Evolutionary conservation across 2,329 filamentous ascomycete species (phyloP), one percentile per base, ranked within the genome.

Genomic region (Diaporthe aspalathi): DNA sequence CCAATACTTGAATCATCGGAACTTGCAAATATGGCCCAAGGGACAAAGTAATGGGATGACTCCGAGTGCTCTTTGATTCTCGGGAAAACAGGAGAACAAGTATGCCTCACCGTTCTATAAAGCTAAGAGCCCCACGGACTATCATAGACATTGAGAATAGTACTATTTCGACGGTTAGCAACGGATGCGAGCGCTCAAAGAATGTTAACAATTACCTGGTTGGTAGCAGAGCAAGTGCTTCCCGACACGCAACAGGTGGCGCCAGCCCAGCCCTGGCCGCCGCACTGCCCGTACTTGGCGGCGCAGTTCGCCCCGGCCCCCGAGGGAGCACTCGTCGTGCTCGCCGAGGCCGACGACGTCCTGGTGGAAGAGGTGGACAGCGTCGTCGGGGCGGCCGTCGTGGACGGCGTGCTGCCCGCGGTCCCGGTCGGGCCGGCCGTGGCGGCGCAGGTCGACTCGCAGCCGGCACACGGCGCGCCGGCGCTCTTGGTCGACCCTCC

Each of bases 401-500:
- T 27, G 38, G 60, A 38, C 20, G 60, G 60, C 20, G n/a, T 4
- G 9, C n/a, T n/a, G 20, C 20, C 60, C 8, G 60, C 60, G n/a
- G 60, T 65, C 5, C 60, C 60, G 20, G 6, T 65, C 14, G 60
- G 43, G 43, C 32, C 43, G 6, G 50, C 17, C 14, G 82, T 81
- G 8, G 76, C 79, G 45, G 76, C 78, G 72, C 80, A 83, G 38
- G 79, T 84, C 38, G 79, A 77, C 66, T 82, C 83, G 68, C 83
- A 85, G 5, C 80, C 83, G 9, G 72, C 73, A 75, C 84, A 86
- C 2, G 71, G 77, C 2, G 80, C 80, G 20, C 84, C 84, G 16
- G 84, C 81, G 5, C 72, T 73, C 77, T 83, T 83, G 6, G 80
- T 83, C 2, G 79, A 79, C 1, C 84, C 84, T n/a, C 79, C 79